Percentiles rank a stretch among this genome's conserved stretches.
Conservation (phyloP, 31 red algal species). For the Odonthalia washingtoniensis region DNA sequence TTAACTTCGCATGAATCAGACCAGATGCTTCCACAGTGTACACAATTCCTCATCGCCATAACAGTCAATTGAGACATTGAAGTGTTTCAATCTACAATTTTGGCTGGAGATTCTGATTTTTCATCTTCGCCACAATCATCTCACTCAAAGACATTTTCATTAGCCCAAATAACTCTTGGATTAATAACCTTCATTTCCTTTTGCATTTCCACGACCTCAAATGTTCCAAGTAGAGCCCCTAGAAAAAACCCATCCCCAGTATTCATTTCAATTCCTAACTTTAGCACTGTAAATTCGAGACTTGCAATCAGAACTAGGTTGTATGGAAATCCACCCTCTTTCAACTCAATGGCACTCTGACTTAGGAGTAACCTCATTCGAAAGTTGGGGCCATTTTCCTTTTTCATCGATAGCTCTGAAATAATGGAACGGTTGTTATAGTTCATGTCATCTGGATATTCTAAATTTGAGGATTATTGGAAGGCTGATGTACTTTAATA, state of each 20-base stretch:
- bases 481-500: not conserved
- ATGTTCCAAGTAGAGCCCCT: constrained; percentile 79
- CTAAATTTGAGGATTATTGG: not conserved
- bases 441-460: not conserved
- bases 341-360: constrained; percentile 71
- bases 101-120: not conserved
- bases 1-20: no score
- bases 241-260: constrained; percentile 66
- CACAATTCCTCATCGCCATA: no score
- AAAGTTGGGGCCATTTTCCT: constrained; percentile 71
- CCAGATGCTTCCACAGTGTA: no score
- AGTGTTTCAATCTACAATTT: not conserved
- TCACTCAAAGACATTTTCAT: not conserved
- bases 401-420: not conserved
- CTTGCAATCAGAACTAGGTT: constrained; percentile 55
- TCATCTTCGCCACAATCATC: not conserved
- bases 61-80: constrained; percentile 37
- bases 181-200: constrained; percentile 79
- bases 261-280: constrained; percentile 78
- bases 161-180: constrained; percentile 82
- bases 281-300: constrained; percentile 78
- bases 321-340: no score
- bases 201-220: constrained; percentile 74
- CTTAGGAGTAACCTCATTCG: constrained; percentile 81
- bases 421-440: not conserved